Evolutionary conservation across 129 eudicot species (phyloP).

Genomic region (Escallonia rubra): DNA sequence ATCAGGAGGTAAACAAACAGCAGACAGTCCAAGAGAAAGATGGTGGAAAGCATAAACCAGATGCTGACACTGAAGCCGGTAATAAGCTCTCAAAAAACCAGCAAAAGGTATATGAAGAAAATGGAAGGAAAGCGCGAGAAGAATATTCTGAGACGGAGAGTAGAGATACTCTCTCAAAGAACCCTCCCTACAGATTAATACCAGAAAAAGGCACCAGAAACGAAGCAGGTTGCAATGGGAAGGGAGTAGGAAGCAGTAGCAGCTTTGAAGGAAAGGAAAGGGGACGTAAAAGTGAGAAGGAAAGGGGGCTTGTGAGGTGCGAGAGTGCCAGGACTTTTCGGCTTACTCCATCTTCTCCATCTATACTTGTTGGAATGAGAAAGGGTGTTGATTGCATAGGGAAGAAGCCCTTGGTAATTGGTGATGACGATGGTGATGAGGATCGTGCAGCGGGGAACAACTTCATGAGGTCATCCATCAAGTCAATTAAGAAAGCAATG

Average conservation of each 20-base stretch:
- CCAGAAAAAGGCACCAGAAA: constrained; percentile 20
- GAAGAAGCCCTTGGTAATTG: constrained; percentile 55
- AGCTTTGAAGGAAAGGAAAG: constrained; percentile 36
- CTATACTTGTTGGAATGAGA: constrained; percentile 78
- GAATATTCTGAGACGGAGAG: constrained; percentile 10
- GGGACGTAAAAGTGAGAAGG: constrained; percentile 37
- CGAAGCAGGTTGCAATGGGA: constrained; percentile 20
- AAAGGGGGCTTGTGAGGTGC: constrained; percentile 50
- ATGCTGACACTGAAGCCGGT: constrained; percentile 5
- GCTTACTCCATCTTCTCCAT: constrained; percentile 91
- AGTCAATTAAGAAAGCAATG: constrained; percentile 69
- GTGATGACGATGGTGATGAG: constrained; percentile 51
- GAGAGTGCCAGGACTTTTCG: constrained; percentile 76
- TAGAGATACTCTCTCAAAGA: constrained; percentile 17
- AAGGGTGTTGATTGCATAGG: constrained; percentile 91
- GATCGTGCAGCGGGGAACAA: constrained; percentile 21
- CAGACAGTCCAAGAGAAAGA: neutral
- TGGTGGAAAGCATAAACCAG: neutral
- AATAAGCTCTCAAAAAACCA: constrained; percentile 3
- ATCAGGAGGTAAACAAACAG: neutral
- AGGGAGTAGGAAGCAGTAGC: constrained; percentile 22
- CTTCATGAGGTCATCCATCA: constrained; percentile 60
- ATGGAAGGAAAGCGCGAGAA: constrained; percentile 2
- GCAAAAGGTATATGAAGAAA: neutral
- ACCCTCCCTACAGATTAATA: constrained; percentile 47